Conservation (phyloP, 2,329 filamentous ascomycete species). For the Hypoxylon sp. region DNA sequence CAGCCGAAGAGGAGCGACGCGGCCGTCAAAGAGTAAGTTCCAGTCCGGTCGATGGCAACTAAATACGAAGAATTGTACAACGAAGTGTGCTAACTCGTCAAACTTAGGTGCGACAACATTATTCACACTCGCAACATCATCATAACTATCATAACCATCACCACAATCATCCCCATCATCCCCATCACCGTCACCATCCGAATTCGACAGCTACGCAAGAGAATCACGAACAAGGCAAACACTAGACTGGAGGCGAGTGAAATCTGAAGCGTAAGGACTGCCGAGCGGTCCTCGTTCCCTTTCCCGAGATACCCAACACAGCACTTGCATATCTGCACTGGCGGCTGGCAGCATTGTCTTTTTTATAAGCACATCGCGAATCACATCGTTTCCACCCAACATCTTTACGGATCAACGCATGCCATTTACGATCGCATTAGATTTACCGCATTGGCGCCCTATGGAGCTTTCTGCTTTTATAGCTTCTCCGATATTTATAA, state of each 20-base stretch:
- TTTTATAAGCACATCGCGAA: constrained; percentile 12
- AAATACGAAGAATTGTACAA: not conserved
- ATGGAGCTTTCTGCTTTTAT: constrained; percentile 3
- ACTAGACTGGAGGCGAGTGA: constrained; percentile 32
- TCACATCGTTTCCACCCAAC: constrained; percentile 10
- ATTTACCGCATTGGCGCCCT: constrained; percentile 32
- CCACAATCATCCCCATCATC: constrained; percentile 46
- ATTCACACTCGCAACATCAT: constrained; percentile 42
- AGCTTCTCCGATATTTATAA: constrained; percentile 22
- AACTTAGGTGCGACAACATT: constrained; percentile 47
- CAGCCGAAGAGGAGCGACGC: constrained; percentile 60
- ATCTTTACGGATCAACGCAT: constrained; percentile 12
- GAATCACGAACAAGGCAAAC: constrained; percentile 49
- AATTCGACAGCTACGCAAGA: constrained; percentile 42
- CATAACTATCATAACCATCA: constrained; percentile 34
- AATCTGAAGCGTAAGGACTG: constrained; percentile 11
- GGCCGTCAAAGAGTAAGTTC: constrained; percentile 58
- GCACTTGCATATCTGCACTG: constrained; percentile 42
- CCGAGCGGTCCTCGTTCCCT: constrained; percentile 30
- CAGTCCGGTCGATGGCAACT: not conserved
- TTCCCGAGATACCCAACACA: constrained; percentile 51
- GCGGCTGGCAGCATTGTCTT: constrained; percentile 30
- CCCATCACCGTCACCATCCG: constrained; percentile 45
- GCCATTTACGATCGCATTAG: constrained; percentile 37
- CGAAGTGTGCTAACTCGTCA: constrained; percentile 27